Conservation (phyloP, 2,329 filamentous ascomycete species). For the Sporothrix mexicana region DNA sequence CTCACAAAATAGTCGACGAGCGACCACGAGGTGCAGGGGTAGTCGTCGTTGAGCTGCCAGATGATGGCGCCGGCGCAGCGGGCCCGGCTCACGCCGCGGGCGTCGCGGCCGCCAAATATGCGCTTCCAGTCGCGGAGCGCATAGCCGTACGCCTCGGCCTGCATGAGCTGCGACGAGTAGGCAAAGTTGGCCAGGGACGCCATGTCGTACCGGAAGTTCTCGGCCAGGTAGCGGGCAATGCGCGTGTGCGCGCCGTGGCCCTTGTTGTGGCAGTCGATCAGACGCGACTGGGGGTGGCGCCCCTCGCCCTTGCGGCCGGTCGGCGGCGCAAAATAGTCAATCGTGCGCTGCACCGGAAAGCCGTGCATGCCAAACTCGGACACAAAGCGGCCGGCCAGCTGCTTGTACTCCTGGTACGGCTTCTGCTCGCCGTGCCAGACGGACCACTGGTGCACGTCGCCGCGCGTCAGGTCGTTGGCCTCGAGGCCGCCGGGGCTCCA, state of each 20-base stretch:
- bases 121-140: slow-evolving; percentile 58
- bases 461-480: slow-evolving; percentile 77
- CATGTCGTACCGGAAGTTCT: slow-evolving; percentile 77
- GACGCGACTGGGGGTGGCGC: slow-evolving; percentile 81
- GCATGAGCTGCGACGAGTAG: slow-evolving; percentile 72
- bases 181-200: slow-evolving; percentile 70
- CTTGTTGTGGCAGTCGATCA: slow-evolving; percentile 95
- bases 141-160: slow-evolving; percentile 68
- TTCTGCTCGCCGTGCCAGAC: slow-evolving; percentile 91
- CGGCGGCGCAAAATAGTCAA: slow-evolving; percentile 73
- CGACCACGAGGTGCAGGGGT: slow-evolving; percentile 79
- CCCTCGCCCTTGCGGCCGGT: slow-evolving; percentile 63
- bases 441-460: slow-evolving; percentile 96
- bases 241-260: slow-evolving; percentile 86
- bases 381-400: slow-evolving; percentile 86
- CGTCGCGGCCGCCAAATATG: slow-evolving; percentile 65
- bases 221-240: slow-evolving; percentile 85
- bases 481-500: slow-evolving; percentile 73
- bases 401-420: slow-evolving; percentile 88
- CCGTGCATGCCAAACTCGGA: slow-evolving; percentile 96
- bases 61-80: slow-evolving; percentile 79
- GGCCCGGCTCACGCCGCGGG: slow-evolving; percentile 74
- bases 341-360: slow-evolving; percentile 83
- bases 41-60: slow-evolving; percentile 88
- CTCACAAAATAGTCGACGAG: slow-evolving; percentile 80